Evolutionary conservation across 495 filamentous ascomycete species (phyloP), one percentile per base, ranked within the genome.

Genomic region (Aspergillus heteromorphus): DNA sequence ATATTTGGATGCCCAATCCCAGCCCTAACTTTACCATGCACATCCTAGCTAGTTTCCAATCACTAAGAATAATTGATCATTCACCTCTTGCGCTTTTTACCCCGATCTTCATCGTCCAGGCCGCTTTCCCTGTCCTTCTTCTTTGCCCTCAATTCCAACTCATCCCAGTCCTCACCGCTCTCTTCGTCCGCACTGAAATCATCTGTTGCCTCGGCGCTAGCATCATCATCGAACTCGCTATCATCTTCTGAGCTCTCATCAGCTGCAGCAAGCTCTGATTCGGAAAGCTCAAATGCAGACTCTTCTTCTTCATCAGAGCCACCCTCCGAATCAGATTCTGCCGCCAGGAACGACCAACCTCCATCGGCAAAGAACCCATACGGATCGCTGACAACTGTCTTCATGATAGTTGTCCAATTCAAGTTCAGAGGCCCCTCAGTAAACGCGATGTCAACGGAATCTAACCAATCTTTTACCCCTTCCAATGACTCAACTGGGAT

Each of bases 351-450:
- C 13, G 84, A 86, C 95, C 95, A 99, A 20, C 95, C 95, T 23
- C 95, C 95, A 63, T 97, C 92, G 25, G 77, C 79, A 68, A 96
- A 99, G 82, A 99, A 99, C 53, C 85, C 82, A 62, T 97, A 92
- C 7, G 95, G 89, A 67, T 99, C 88, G 38, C 87, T 83, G 29
- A 86, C 89, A 16, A 99, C 91, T 0, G 95, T 99, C 77, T 99
- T 99, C 92, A 99, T 99, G 66, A 99, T 99, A 18, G 91, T 95
- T 7, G 87, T 84, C 95, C 95, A 99, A 74, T 97, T 97, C 55
- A 99, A 76, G 73, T 99, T 99, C 58, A 99, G 79, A 6, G 95
- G 95, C 40, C 95, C 95, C 70, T 99, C 95, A 14, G 85, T 87
- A 78, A 83, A 97, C 23, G 95, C 83, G 56, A 99, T 92, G 64